A percentile compares a stretch with the other conserved stretches of the same genome.
phyloP scores from a whole-genome alignment of 2,329 filamentous ascomycete genomes.

The Nannizziopsis barbatae region DNA sequence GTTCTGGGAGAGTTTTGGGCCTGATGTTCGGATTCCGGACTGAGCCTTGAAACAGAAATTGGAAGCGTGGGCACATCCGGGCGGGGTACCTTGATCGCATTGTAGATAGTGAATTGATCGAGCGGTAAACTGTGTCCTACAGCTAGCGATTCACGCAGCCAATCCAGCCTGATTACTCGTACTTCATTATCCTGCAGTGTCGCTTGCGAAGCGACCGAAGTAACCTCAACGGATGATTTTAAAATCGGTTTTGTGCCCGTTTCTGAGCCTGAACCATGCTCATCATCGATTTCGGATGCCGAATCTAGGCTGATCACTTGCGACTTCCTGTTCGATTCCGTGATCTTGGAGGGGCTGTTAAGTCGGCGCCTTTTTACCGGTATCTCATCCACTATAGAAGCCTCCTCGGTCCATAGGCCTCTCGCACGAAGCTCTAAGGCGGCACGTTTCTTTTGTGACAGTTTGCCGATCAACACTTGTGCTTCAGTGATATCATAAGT shows the following conservation, averaged over 20 bases:
- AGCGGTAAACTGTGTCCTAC: slow-evolving; percentile 36
- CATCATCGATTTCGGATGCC: slow-evolving; percentile 24
- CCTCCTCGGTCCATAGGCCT: slow-evolving; percentile 44
- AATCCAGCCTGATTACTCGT: slow-evolving; percentile 44
- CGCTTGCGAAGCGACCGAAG: not conserved
- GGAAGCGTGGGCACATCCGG: slow-evolving; percentile 5
- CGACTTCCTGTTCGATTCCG: not conserved
- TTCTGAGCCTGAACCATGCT: slow-evolving; percentile 11
- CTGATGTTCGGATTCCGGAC: not conserved
- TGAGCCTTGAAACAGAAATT: slow-evolving; percentile 10
- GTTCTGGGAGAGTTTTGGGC: slow-evolving; percentile 7
- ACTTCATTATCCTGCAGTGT: slow-evolving; percentile 6
- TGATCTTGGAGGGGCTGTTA: slow-evolving; percentile 2
- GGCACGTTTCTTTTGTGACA: slow-evolving; percentile 58
- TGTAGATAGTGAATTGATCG: slow-evolving; percentile 42
- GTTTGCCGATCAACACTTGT: slow-evolving; percentile 60
- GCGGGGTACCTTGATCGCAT: slow-evolving; percentile 25
- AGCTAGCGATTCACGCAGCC: slow-evolving; percentile 42
- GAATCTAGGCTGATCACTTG: slow-evolving; percentile 24
- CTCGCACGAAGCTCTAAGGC: slow-evolving; percentile 63
- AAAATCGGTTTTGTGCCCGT: slow-evolving; percentile 2
- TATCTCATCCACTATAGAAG: slow-evolving; percentile 10
- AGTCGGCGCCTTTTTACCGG: slow-evolving; percentile 22
- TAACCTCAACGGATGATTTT: slow-evolving; percentile 11
- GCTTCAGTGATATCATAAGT: slow-evolving; percentile 65